Base-by-base conservation (phyloP, 805 yeast genomes). In the Starmerella kuoi region DNA sequence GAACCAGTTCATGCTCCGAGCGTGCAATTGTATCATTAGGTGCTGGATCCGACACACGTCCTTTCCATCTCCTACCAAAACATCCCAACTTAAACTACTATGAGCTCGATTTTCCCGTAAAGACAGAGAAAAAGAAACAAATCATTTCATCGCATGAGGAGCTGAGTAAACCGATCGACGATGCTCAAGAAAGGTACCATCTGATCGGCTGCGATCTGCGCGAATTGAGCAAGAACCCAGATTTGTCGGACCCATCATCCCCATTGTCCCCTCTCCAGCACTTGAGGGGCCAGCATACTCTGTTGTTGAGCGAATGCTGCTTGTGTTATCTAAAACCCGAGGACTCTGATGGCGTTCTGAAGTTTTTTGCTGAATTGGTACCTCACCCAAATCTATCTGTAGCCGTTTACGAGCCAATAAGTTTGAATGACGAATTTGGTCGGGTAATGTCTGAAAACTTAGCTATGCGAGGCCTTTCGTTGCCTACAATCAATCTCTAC, bases 1-100 rank as follows among this genome's bases (percentile, higher is more conserved):
- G 52, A 56, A 33, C 40, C 23, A 8, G 32, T 31, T 30, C 46
- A 42, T 35, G 44, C 21, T 3, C 57, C 60, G 22, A 26, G 11
- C 37, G 51, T 24, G 68, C 79, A 54, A 68, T 81, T 14, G 61
- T 82, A 1, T 78, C 85, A 1, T 55, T 81, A n/a, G 93, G 93
- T 0, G 78, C 87, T 2, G 93, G 93, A 4, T 77, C 83, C 14
- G 93, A 82, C 53, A 79, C 91, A 0, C 57, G 88, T 40, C 68
- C 72, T 14, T 79, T 81, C 55, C 58, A 65, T 8, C 46, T 75
- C 14, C 57, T 80, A 31, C 54, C 61, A 5, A 35, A 57, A 4
- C 40, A 61, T 36, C 28, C 49, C 9, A 27, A 54, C 20, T 45
- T 77, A 26, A 53, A 51, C 2, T 75, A 76, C 51, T 65, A 70